phyloP scores from a whole-genome alignment of 2,329 filamentous ascomycete genomes.

The Monosporascus cannonballus region DNA sequence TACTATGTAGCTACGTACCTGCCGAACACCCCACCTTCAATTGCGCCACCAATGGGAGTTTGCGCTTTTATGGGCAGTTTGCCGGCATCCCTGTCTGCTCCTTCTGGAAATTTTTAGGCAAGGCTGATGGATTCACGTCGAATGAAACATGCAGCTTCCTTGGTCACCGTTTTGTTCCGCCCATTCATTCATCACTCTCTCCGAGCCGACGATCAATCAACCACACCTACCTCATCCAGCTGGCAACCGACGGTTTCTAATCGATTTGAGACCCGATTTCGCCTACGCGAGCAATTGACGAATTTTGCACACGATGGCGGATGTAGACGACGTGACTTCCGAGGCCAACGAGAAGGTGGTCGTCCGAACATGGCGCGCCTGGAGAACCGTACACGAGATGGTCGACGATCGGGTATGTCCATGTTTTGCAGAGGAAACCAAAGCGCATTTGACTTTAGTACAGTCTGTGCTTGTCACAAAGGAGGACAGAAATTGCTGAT shows the following conservation, averaged over 20 bases:
- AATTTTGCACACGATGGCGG: slow-evolving; percentile 32
- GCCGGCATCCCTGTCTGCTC: background rate
- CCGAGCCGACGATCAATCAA: no score
- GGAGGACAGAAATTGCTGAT: slow-evolving; percentile 13
- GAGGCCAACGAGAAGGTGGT: slow-evolving; percentile 45
- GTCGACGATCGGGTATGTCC: slow-evolving; percentile 73
- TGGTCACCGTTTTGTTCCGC: background rate
- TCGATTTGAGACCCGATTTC: no score
- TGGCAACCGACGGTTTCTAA: background rate
- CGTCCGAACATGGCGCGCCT: slow-evolving; percentile 83
- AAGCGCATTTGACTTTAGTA: no score
- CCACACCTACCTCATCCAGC: background rate
- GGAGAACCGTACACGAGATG: slow-evolving; percentile 93
- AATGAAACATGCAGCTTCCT: background rate
- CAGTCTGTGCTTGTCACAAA: background rate
- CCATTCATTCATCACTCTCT: background rate
- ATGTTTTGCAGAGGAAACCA: background rate
- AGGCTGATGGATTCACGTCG: background rate
- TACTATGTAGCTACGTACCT: background rate
- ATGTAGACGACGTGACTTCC: slow-evolving; percentile 29
- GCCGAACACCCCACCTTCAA: background rate
- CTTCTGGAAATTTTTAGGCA: slow-evolving; percentile 1
- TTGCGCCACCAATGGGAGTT: no score
- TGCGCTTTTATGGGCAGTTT: background rate
- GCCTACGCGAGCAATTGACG: background rate